phyloP scores from a whole-genome alignment of 441 rosid genomes.

The Arabidopsis lyrata region DNA sequence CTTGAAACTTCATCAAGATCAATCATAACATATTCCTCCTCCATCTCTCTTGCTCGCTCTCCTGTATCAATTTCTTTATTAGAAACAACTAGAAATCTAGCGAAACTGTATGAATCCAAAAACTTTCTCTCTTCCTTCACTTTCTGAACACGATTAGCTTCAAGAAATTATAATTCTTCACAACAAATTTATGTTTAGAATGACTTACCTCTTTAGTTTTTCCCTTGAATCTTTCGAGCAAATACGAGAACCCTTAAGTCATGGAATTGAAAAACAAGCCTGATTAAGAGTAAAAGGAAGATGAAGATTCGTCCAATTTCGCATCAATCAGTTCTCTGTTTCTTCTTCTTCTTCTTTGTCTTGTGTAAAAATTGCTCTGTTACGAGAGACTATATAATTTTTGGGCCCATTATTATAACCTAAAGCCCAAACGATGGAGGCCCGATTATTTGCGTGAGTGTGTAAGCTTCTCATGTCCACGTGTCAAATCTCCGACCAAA shows the following conservation, averaged over 20 bases:
- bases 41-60: slow-evolving; percentile 29
- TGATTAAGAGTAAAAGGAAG: not conserved
- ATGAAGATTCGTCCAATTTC: not conserved
- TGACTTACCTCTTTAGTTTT: too few relatives aligned
- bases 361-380: not conserved
- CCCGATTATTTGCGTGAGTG: not conserved
- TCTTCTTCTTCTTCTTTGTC: not conserved
- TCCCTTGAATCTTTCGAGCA: too few relatives aligned
- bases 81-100: too few relatives aligned
- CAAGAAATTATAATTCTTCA: too few relatives aligned
- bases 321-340: not conserved
- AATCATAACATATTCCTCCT: slow-evolving; percentile 41
- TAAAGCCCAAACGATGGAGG: not conserved
- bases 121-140: too few relatives aligned
- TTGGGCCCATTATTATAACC: not conserved
- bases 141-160: too few relatives aligned
- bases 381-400: not conserved
- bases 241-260: not conserved
- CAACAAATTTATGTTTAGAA: too few relatives aligned
- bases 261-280: not conserved
- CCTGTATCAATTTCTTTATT: not conserved
- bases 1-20: slow-evolving; percentile 44
- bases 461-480: not conserved
- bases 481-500: not conserved
- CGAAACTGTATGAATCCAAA: too few relatives aligned